Evolutionary conservation across 2,329 filamentous ascomycete genomes (phyloP).

Genomic region (Claviceps sp.): DNA sequence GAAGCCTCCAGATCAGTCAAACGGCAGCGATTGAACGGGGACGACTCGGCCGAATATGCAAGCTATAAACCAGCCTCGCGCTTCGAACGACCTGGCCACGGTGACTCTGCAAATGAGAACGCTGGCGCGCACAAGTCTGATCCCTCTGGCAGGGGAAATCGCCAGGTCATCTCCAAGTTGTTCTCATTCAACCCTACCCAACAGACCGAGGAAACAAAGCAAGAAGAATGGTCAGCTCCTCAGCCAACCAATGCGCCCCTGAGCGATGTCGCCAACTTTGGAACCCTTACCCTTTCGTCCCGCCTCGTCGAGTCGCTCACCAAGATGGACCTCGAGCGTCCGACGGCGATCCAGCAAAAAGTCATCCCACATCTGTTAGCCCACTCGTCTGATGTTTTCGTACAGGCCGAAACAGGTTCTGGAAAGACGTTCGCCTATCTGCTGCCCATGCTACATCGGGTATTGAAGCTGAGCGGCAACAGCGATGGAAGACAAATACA

Average conservation of each 20-base stretch:
- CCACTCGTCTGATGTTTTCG: conserved; percentile 79
- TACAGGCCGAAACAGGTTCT: conserved; percentile 93
- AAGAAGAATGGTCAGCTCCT: conserved; percentile 38
- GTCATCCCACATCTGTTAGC: conserved; percentile 69
- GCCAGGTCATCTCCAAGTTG: conserved; percentile 72
- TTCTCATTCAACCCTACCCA: conserved; percentile 81
- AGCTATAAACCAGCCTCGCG: background rate
- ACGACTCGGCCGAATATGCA: conserved; percentile 8
- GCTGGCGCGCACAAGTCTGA: conserved; percentile 9
- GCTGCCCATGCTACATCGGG: conserved; percentile 77
- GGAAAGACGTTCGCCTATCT: conserved; percentile 97
- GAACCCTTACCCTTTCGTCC: conserved; percentile 67
- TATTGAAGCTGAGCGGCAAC: conserved; percentile 59
- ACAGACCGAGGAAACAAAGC: conserved; percentile 45
- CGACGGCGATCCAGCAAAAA: conserved; percentile 88
- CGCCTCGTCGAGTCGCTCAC: conserved; percentile 70
- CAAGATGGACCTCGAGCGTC: conserved; percentile 79
- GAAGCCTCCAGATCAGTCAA: conserved; percentile 27
- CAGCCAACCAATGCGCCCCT: conserved; percentile 86
- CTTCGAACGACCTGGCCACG: background rate
- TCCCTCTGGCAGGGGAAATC: conserved; percentile 11
- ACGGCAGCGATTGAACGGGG: conserved; percentile 27
- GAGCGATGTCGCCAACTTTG: conserved; percentile 74
- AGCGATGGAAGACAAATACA: conserved; percentile 47
- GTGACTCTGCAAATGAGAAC: conserved; percentile 8